These are phyloP conservation scores for Leonotis leonurus DNA, from an alignment of 257 asterid species.

Conservation along the genomic window DNA sequence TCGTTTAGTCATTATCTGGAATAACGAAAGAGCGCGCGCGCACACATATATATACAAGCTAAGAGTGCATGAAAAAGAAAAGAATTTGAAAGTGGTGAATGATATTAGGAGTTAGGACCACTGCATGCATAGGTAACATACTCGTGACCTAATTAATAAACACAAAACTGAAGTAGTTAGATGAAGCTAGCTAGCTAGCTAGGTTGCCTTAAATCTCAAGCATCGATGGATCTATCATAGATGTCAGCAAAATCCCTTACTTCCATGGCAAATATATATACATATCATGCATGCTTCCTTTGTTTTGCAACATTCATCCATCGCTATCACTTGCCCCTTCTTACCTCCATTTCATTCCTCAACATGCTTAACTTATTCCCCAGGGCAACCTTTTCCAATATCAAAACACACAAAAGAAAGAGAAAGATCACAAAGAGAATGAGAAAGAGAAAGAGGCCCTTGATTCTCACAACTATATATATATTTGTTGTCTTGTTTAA, in stretches of 20 bases:
- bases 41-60: no score
- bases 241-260: background rate
- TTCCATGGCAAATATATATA: background rate
- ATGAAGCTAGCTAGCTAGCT: no score
- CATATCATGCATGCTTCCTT: background rate
- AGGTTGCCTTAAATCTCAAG: constrained; percentile 9
- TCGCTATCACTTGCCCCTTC: no score
- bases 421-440: no score
- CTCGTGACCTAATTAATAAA: constrained; percentile 9
- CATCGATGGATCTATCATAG: background rate
- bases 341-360: no score
- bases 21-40: no score
- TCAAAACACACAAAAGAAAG: no score
- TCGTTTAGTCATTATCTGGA: background rate
- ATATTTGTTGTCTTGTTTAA: background rate
- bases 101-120: background rate
- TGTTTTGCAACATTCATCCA: background rate
- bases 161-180: background rate
- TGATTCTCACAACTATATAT: no score
- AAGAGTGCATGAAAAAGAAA: no score
- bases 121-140: background rate
- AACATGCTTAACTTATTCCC: background rate
- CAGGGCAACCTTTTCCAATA: no score
- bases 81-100: background rate
- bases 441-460: no score